A percentile compares a stretch with the other conserved stretches of the same genome.
phyloP scores from a whole-genome alignment of 2,329 filamentous ascomycete genomes.

The Xylariaceae sp. region DNA sequence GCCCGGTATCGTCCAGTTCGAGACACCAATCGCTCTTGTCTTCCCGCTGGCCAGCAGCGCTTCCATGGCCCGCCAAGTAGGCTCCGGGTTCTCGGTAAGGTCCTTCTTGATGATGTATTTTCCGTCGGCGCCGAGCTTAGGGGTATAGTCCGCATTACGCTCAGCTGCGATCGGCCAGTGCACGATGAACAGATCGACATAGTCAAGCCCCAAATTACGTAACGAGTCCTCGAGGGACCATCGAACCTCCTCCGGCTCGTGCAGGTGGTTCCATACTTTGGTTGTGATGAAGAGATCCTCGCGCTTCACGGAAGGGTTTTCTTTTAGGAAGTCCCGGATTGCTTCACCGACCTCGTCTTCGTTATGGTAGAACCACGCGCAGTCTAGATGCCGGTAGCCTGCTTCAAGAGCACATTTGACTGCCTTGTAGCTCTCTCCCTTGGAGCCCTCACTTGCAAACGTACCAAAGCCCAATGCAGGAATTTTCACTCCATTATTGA shows the following conservation, averaged over 20 bases:
- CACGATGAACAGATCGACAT: slow-evolving; percentile 66
- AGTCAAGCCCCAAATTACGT: slow-evolving; percentile 58
- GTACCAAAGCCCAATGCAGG: slow-evolving; percentile 70
- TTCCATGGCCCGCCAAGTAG: slow-evolving; percentile 68
- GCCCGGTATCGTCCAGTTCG: slow-evolving; percentile 51
- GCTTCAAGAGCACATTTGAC: slow-evolving; percentile 66
- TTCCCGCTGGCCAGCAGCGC: slow-evolving; percentile 41
- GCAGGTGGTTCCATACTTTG: slow-evolving; percentile 73
- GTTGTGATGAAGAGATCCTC: slow-evolving; percentile 65
- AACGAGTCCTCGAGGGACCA: slow-evolving; percentile 59
- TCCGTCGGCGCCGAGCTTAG: slow-evolving; percentile 52
- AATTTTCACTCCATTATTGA: slow-evolving; percentile 62
- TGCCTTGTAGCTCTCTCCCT: slow-evolving; percentile 65
- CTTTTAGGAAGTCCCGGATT: slow-evolving; percentile 53
- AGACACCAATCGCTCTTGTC: slow-evolving; percentile 50
- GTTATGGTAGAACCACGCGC: slow-evolving; percentile 74
- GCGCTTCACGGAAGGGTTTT: slow-evolving; percentile 53
- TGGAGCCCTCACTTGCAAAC: slow-evolving; percentile 68
- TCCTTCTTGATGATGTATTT: slow-evolving; percentile 60
- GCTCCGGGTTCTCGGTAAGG: slow-evolving; percentile 69
- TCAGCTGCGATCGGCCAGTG: slow-evolving; percentile 55
- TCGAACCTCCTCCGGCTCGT: slow-evolving; percentile 65
- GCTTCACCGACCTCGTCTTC: slow-evolving; percentile 65
- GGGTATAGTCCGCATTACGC: slow-evolving; percentile 48
- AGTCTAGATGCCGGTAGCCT: slow-evolving; percentile 72